Evolutionary conservation across 2,329 filamentous ascomycete genomes (phyloP), one percentile per base, ranked within the genome.

Genomic region (Plenodomus biglobosus): DNA sequence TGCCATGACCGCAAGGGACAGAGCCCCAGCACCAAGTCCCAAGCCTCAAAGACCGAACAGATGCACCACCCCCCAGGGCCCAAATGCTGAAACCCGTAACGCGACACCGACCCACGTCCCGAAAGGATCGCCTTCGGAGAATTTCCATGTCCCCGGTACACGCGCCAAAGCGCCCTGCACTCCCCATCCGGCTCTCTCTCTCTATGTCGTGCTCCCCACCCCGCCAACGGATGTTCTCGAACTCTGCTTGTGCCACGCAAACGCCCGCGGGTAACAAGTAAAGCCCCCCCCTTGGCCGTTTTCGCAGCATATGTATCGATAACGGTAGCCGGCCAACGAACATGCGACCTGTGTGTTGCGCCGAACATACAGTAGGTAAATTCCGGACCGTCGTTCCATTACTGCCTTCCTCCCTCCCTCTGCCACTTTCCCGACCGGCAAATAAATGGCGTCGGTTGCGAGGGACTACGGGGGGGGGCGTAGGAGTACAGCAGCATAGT

Each of bases 331-430:
- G 38, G 30, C 6, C 22, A 43, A 48, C 55, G 48, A 59, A 56
- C 55, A 56, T 61, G 54, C 52, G 56, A 52, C 53, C 49, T 60
- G 58, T 59, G 56, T 56, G 15, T 32, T 16, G 24, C 27, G 24
- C 32, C 10, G n/a, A 36, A 15, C 21, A 32, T 39, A n/a, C n/a
- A n/a, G n/a, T n/a, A n/a, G n/a, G n/a, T 22, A 2, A 32, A 32
- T 37, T 36, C 34, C 42, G 36, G 38, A 44, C 42, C 32, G 16
- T 37, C 32, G 39, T 24, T 44, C 42, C 38, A 30, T 32, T 44
- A 8, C 42, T 16, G 11, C 13, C 17, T 8, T 20, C 13, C 13
- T 11, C n/a, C n/a, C 27, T 17, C 34, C 19, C 19, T 27, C 42
- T 51, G 40, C 10, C 24, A 40, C 47, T 16, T 20, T 15, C 27